Base-by-base conservation (phyloP, 495 filamentous ascomycete species). In the Pseudotulostoma volvatum region DNA sequence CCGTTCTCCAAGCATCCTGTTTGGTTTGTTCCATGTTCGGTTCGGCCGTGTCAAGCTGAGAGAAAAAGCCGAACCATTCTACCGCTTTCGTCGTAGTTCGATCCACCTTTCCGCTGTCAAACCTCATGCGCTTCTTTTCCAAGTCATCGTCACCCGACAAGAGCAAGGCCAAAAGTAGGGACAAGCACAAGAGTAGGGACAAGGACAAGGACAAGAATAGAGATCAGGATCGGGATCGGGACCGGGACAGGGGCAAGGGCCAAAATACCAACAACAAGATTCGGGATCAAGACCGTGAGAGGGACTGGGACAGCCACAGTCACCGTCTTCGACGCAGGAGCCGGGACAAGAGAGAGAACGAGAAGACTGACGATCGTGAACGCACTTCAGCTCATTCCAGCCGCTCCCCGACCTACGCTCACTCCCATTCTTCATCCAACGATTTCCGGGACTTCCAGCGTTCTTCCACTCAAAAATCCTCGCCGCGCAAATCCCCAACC, bases 81-180 rank as follows among this genome's bases (percentile, higher is more conserved):
- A 64, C 61, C 63, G 60, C 61, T 56, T 66, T 66, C 63, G 60
- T 54, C 51, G 53, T 42, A 45, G 49, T 66, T 66, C 63, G 59
- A 66, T 51, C 23, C 36, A 11, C 34, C 43, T 47, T 49, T 18
- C 41, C 40, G 40, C 34, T 31, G 20, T 13, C 21, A 35, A 36
- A 35, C n/a, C 19, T 37, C 9, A 16, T 37, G 18, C 9, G 3
- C 5, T 25, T 55, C 41, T 61, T 63, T 48, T 55, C 56, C 49
- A 63, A 49, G 56, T 60, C 48, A 52, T 55, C 56, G 50, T 36
- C 33, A 33, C 18, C 33, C 33, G 40, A 42, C 40, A 42, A 42
- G 33, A 35, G 14, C 31, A 40, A 33, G 23, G 38, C 5, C 23
- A 28, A 28, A 11, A 11, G 52, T 42, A 60, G 57, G 39, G 52